Evolutionary conservation across 192 early-diverging fungal species (phyloP).

Genomic region (Coemansia sp.): DNA sequence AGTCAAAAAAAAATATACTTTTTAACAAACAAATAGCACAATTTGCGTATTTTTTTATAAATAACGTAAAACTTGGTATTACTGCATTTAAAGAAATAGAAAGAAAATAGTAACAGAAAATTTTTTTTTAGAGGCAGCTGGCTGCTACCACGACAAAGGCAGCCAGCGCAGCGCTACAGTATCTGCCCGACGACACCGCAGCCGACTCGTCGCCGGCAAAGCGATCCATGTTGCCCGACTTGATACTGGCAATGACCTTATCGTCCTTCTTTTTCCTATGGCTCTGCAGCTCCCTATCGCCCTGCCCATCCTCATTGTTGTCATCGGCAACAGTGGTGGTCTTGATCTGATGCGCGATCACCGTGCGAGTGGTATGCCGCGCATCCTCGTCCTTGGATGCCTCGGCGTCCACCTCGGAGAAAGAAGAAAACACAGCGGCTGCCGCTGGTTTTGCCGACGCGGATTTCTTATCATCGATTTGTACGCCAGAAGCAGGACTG

Average conservation of each 20-base stretch:
- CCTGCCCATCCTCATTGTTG: background rate
- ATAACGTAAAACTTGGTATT: too few relatives aligned
- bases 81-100: too few relatives aligned
- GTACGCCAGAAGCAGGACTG: background rate
- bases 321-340: conserved; percentile 4
- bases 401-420: background rate
- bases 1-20: too few relatives aligned
- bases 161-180: conserved; percentile 6
- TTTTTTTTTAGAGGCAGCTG: background rate
- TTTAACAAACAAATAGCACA: too few relatives aligned
- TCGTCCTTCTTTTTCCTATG: conserved; percentile 7
- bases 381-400: background rate
- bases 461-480: background rate
- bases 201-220: conserved; percentile 13
- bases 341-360: background rate
- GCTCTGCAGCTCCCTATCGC: background rate
- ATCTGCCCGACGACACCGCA: background rate
- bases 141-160: conserved; percentile 6
- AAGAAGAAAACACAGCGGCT: background rate
- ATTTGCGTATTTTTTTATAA: too few relatives aligned
- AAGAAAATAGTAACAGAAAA: background rate
- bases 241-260: conserved; percentile 5
- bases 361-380: conserved; percentile 5
- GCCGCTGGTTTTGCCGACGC: background rate
- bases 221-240: conserved; percentile 11